These are phyloP conservation scores for Alternaria alternata DNA, from an alignment of 2,329 filamentous ascomycete species.

Conservation along the genomic window DNA sequence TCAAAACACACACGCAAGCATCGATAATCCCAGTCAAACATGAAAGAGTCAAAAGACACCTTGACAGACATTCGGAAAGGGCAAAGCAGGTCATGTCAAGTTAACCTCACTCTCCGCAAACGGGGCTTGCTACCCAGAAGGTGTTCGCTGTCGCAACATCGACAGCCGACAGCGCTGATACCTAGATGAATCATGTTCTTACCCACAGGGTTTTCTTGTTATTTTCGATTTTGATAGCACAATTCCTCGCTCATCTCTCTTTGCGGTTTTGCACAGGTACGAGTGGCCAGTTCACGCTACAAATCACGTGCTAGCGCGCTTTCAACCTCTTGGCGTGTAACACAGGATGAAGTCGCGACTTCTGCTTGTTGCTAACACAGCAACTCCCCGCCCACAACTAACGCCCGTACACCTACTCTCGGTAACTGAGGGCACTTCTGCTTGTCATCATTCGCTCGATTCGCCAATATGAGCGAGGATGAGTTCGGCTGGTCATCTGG, in stretches of 20 bases:
- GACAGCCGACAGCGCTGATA: neutral
- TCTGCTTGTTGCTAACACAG: neutral
- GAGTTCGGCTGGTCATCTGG: constrained; percentile 21
- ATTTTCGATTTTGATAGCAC: neutral
- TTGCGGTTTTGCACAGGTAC: neutral
- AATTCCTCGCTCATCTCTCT: neutral
- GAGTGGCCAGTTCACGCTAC: neutral
- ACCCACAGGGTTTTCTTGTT: neutral
- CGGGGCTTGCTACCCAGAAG: neutral
- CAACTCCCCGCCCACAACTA: neutral
- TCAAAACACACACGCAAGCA: neutral
- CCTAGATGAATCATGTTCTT: no score
- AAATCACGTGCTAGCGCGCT: constrained; percentile 12
- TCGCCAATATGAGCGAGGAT: constrained; percentile 17
- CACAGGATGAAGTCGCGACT: neutral
- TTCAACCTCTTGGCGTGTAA: neutral
- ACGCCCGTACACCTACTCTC: neutral
- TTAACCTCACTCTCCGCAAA: neutral
- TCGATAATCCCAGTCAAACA: neutral
- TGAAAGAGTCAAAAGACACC: neutral
- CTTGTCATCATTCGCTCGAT: no score
- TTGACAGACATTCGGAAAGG: neutral
- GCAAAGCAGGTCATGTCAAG: neutral
- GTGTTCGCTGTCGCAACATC: neutral
- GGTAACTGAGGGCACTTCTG: no score